Base-by-base conservation (phyloP, 140 eudicot species). In the Ambrosia hybrid region DNA sequence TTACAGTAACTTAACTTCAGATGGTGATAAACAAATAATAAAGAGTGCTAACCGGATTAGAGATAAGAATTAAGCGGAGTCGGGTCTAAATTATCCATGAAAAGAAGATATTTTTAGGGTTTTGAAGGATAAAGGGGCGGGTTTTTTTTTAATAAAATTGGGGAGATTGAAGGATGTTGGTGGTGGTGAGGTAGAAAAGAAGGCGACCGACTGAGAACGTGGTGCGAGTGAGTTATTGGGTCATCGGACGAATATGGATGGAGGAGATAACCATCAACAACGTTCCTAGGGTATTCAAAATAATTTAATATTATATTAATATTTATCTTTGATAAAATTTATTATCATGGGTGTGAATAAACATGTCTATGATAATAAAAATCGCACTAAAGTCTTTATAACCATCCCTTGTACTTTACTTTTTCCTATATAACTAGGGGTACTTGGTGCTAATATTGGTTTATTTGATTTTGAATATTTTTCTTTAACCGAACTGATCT, bases 1-100 rank as follows among this genome's bases (percentile, higher is more conserved):
- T 60, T 60, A 34, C 21, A 60, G 21, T 60, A 34, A 2, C 67
- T 60, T 60, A n/a, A n/a, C n/a, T n/a, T n/a, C 17, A 21, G 63
- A 33, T 76, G 76, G 57, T 5, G 72, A 49, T 41, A 49, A 21
- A 60, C 13, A 45, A 7, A 21, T 41, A 45, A 43, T 9, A 16
- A 45, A 62, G 56, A 9, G 4, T n/a, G 36, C 51, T 51, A 37
- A 80, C 80, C 84, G 64, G 73, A 45, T 75, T 48, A 80, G 12
- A 15, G 61, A 63, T 62, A 13, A 17, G 14, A 57, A 72, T 46
- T 57, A 65, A 78, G 37, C 68, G 49, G 70, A 34, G 52, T 38
- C 70, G 76, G 53, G 59, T 3, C 66, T 41, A 73, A 26, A 59
- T 67, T 67, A 46, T 69, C 73, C 84, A 80, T 75, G 26, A 75